These are phyloP conservation scores for Zygosaccharomyces bisporus DNA, from an alignment of 805 yeast genomes.

Conservation along the genomic window DNA sequence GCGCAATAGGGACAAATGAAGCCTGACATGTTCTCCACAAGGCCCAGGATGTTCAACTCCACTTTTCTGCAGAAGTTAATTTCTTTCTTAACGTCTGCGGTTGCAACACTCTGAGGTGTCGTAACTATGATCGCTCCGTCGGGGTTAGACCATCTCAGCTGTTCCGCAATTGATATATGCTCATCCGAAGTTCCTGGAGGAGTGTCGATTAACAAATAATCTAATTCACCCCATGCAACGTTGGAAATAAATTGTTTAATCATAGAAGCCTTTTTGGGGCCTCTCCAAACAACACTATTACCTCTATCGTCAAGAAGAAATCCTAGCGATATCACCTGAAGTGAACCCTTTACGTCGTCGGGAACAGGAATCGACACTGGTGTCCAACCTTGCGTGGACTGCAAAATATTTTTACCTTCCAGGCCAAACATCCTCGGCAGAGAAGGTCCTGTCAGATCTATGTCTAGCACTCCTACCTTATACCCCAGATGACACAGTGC, in stretches of 20 bases:
- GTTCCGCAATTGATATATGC: conserved; percentile 95
- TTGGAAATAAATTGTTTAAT: conserved; percentile 87
- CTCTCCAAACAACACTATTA: conserved; percentile 95
- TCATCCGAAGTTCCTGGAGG: conserved; percentile 99
- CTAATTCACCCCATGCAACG: conserved; percentile 82
- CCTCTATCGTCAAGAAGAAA: conserved; percentile 81
- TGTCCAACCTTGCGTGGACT: conserved; percentile 82
- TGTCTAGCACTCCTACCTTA: conserved; percentile 91
- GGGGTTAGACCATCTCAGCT: conserved; percentile 62
- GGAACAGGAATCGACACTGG: conserved; percentile 55
- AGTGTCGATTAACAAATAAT: conserved; percentile 82
- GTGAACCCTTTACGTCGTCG: conserved; percentile 39
- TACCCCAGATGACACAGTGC: conserved; percentile 64
- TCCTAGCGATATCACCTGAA: conserved; percentile 82
- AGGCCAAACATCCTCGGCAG: conserved; percentile 94
- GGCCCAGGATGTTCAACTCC: conserved; percentile 71
- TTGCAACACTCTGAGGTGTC: conserved; percentile 91
- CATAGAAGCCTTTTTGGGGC: conserved; percentile 98
- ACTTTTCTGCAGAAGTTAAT: conserved; percentile 89
- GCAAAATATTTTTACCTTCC: conserved; percentile 74
- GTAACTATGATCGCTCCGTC: conserved; percentile 96
- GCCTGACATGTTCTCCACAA: conserved; percentile 96
- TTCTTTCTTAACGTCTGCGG: conserved; percentile 93
- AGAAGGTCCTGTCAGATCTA: conserved; percentile 95
- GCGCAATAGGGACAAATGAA: conserved; percentile 91